These are phyloP conservation scores for Diaporthe humulicola DNA, from an alignment of 2,329 filamentous ascomycete genomes.

Conservation along the genomic window DNA sequence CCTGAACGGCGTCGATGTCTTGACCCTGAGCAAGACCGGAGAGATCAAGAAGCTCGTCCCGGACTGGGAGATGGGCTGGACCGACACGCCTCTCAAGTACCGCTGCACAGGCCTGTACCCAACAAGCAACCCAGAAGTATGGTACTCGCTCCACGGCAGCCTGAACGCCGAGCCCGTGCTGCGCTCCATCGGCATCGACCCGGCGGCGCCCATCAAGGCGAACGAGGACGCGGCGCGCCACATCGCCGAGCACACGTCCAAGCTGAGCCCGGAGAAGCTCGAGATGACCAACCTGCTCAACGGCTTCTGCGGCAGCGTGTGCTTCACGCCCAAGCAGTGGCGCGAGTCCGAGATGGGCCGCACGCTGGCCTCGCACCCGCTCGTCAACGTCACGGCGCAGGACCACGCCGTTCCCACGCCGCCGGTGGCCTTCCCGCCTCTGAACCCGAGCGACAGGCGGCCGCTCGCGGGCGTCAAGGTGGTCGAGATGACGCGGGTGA, in stretches of 20 bases:
- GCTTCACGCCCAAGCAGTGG: conserved; percentile 59
- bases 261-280: conserved; percentile 56
- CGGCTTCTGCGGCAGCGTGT: conserved; percentile 59
- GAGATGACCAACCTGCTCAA: conserved; percentile 56
- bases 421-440: conserved; percentile 48
- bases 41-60: conserved; percentile 49
- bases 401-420: conserved; percentile 51
- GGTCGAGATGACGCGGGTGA: conserved; percentile 63
- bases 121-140: conserved; percentile 58
- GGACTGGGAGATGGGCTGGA: conserved; percentile 56
- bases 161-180: conserved; percentile 59
- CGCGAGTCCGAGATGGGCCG: conserved; percentile 58
- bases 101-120: conserved; percentile 61
- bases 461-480: conserved; percentile 62
- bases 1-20: conserved; percentile 53
- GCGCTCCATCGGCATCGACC: conserved; percentile 59
- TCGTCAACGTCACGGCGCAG: conserved; percentile 55
- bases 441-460: conserved; percentile 47
- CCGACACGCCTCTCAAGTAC: conserved; percentile 52
- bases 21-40: conserved; percentile 46
- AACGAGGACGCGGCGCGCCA: conserved; percentile 49
- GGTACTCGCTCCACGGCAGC: conserved; percentile 66
- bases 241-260: conserved; percentile 48
- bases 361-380: conserved; percentile 54
- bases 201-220: conserved; percentile 42